Conservation (phyloP, 306 rosid species). For the Glycine latifolia region DNA sequence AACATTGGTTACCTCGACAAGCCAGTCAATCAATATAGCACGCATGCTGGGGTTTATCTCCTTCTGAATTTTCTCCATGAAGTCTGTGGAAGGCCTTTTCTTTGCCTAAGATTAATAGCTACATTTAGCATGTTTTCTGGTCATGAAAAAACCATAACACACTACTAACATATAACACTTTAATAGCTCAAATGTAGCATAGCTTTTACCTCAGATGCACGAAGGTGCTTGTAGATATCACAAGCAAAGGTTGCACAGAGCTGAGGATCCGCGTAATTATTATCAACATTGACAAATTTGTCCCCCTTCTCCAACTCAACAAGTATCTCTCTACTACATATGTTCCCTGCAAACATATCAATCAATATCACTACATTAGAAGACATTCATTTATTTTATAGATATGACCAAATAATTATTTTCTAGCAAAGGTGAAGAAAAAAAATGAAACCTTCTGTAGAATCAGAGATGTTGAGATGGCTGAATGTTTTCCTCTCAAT, state of each 20-base stretch:
- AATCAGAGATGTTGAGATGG: conserved; percentile 74
- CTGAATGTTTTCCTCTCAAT: conserved; percentile 75
- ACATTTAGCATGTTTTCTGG: not conserved
- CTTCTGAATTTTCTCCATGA: conserved; percentile 89
- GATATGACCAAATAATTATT: not conserved
- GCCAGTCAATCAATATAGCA: conserved; percentile 90
- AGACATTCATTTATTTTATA: not conserved
- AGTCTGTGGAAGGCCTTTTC: conserved; percentile 90
- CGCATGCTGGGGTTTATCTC: conserved; percentile 91
- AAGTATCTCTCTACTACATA: conserved; percentile 72
- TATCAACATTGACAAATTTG: conserved; percentile 67
- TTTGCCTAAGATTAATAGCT: conserved; percentile 55
- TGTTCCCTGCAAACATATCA: conserved; percentile 58
- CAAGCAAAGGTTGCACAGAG: conserved; percentile 91
- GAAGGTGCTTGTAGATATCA: conserved; percentile 93
- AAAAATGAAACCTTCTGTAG: conserved; percentile 59
- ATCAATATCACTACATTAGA: conserved; percentile 13
- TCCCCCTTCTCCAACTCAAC: conserved; percentile 68
- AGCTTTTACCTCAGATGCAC: conserved; percentile 79
- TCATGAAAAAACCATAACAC: not conserved
- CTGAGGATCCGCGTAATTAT: conserved; percentile 77
- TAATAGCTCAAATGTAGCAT: not conserved
- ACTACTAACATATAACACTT: not conserved
- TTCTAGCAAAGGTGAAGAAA: not conserved
- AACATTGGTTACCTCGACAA: conserved; percentile 78